Evolutionary conservation across 257 asterid genomes (phyloP).

Genomic region (Gynochthodes officinalis): DNA sequence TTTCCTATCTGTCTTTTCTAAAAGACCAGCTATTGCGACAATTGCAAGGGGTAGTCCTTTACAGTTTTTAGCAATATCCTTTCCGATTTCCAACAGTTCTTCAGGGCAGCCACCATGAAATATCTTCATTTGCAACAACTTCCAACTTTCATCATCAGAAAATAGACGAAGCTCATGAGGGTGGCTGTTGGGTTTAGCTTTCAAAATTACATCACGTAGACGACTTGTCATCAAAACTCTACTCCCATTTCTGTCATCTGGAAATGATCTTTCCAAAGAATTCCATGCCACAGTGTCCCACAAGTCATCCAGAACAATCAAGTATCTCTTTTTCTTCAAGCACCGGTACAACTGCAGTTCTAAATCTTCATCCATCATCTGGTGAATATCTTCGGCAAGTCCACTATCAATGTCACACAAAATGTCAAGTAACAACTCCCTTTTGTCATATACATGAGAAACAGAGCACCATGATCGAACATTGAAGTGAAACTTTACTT

Average conservation of each 20-base stretch:
- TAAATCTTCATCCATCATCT: neutral
- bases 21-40: neutral
- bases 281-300: neutral
- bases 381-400: neutral
- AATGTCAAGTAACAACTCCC: neutral
- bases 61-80: neutral
- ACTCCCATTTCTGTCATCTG: neutral
- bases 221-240: neutral
- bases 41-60: neutral
- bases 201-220: neutral
- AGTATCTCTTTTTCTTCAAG: neutral
- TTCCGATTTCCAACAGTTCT: neutral
- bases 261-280: neutral
- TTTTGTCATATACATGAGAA: neutral
- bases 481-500: neutral
- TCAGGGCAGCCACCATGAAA: neutral
- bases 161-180: neutral
- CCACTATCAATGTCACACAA: neutral
- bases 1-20: neutral
- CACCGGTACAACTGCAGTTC: neutral
- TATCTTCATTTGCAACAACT: neutral
- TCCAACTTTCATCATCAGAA: neutral
- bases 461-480: neutral
- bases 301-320: neutral
- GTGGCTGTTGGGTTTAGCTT: neutral